Evolutionary conservation across 768 basidiomycete genomes (phyloP).

Genomic region (Albatrellus ellisii): DNA sequence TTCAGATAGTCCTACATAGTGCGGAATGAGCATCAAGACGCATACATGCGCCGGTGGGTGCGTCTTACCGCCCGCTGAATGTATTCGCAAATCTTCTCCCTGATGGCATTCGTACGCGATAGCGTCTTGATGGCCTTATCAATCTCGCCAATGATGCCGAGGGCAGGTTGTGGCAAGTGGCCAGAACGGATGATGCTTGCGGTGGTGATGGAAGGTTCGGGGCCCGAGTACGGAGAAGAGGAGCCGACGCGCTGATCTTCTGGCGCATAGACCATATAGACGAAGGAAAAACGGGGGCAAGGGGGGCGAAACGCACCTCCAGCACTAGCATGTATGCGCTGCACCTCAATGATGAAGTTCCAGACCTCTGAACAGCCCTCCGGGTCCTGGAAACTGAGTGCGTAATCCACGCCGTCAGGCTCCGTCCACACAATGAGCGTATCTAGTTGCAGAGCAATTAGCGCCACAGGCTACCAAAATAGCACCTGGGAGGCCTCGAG

Average conservation of each 20-base stretch:
- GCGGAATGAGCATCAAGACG: constrained; percentile 6
- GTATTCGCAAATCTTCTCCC: constrained; percentile 83
- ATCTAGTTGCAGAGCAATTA: constrained; percentile 32
- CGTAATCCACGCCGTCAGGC: constrained; percentile 87
- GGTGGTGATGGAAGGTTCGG: constrained; percentile 46
- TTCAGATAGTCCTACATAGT: constrained; percentile 83
- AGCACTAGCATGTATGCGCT: constrained; percentile 57
- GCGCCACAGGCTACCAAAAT: constrained; percentile 1
- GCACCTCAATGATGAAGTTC: constrained; percentile 92
- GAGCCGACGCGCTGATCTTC: constrained; percentile 34
- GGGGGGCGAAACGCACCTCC: constrained; percentile 33
- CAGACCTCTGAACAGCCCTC: constrained; percentile 95
- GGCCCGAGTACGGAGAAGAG: constrained; percentile 48
- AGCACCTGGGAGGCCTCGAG: constrained; percentile 4
- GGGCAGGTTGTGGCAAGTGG: constrained; percentile 59
- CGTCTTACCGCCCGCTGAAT: constrained; percentile 74
- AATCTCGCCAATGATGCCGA: constrained; percentile 69
- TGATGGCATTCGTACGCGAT: constrained; percentile 54
- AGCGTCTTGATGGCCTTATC: constrained; percentile 69
- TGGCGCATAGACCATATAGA: constrained; percentile 14
- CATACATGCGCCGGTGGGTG: constrained; percentile 1
- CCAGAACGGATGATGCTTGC: constrained; percentile 57
- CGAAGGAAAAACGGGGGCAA: constrained; percentile 1
- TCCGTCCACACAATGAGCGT: constrained; percentile 99
- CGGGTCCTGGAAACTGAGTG: constrained; percentile 91